A percentile compares a stretch with the other conserved stretches of the same genome.
Evolutionary conservation across 2,329 filamentous ascomycete genomes (phyloP).

Genomic region (Aspergillus ustus): DNA sequence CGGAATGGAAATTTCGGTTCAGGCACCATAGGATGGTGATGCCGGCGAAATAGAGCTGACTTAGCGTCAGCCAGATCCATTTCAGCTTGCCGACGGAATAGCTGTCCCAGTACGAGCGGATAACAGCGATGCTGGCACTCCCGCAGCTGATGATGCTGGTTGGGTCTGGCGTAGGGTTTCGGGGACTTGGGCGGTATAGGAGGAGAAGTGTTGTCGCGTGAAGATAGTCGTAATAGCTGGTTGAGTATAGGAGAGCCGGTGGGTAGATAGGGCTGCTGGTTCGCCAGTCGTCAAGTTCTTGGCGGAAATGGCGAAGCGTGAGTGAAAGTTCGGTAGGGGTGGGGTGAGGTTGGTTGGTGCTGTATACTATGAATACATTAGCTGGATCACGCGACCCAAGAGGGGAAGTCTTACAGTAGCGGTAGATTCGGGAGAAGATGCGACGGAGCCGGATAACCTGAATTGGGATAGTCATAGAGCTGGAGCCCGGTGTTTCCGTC

Average conservation of each 20-base stretch:
- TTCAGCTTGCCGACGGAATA: conserved; percentile 46
- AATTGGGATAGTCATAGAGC: conserved; percentile 44
- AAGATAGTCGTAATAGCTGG: conserved; percentile 47
- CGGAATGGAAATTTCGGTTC: conserved; percentile 42
- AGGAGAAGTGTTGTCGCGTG: conserved; percentile 45
- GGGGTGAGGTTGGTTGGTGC: conserved; percentile 35
- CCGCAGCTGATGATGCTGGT: conserved; percentile 45
- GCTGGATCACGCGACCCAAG: neutral
- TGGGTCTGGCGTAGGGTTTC: conserved; percentile 42
- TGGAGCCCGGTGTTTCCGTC: conserved; percentile 40
- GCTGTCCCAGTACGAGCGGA: conserved; percentile 46
- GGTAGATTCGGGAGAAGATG: conserved; percentile 46
- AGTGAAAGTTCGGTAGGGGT: conserved; percentile 31
- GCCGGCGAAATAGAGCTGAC: conserved; percentile 45
- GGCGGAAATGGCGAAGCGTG: conserved; percentile 38
- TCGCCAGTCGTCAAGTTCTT: conserved; percentile 47
- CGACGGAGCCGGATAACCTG: conserved; percentile 43
- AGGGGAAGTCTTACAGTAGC: conserved; percentile 36
- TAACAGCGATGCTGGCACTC: conserved; percentile 44
- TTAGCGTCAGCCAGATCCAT: conserved; percentile 48
- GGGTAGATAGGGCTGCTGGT: conserved; percentile 41
- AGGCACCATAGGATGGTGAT: conserved; percentile 48
- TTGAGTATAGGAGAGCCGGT: conserved; percentile 44
- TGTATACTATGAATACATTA: conserved; percentile 37
- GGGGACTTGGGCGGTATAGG: conserved; percentile 44